phyloP scores from a whole-genome alignment of 2,329 filamentous ascomycete species.

The Chrysosphaeria jannelii region DNA sequence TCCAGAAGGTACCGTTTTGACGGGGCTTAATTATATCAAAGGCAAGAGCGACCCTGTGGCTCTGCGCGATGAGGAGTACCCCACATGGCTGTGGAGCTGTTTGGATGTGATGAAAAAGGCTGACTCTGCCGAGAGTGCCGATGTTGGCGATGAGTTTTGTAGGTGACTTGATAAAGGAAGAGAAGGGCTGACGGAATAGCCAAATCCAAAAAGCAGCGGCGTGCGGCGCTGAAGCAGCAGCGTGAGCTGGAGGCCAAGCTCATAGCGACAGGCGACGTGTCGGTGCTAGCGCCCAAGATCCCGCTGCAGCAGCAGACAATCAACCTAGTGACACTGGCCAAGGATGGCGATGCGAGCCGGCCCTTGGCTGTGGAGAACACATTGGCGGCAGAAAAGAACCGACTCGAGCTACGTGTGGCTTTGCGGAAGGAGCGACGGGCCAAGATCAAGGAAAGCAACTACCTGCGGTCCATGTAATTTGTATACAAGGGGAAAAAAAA shows the following conservation, averaged over 20 bases:
- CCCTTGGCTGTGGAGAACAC: slow-evolving; percentile 9
- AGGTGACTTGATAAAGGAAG: slow-evolving; percentile 10
- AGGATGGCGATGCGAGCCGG: background rate
- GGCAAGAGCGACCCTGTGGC: slow-evolving; percentile 43
- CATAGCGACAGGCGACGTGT: slow-evolving; percentile 32
- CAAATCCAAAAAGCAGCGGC: slow-evolving; percentile 61
- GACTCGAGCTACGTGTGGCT: slow-evolving; percentile 33
- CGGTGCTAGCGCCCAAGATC: slow-evolving; percentile 33
- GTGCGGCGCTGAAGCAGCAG: slow-evolving; percentile 34
- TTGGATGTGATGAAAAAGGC: slow-evolving; percentile 29
- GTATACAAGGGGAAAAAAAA: background rate
- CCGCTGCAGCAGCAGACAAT: slow-evolving; percentile 51
- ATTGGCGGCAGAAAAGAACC: slow-evolving; percentile 16
- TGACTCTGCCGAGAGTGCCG: slow-evolving; percentile 15
- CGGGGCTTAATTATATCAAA: slow-evolving; percentile 52
- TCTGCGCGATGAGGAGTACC: slow-evolving; percentile 44
- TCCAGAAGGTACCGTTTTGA: slow-evolving; percentile 36
- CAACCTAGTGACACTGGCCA: slow-evolving; percentile 21
- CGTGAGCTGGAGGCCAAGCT: slow-evolving; percentile 24
- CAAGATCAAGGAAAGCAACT: slow-evolving; percentile 62
- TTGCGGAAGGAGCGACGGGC: slow-evolving; percentile 47
- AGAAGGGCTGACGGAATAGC: slow-evolving; percentile 14
- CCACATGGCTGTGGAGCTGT: slow-evolving; percentile 50
- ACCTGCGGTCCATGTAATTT: slow-evolving; percentile 46
- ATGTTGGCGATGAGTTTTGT: slow-evolving; percentile 54